Evolutionary conservation across 768 basidiomycete species (phyloP).

Genomic region (Auricularia sp.): DNA sequence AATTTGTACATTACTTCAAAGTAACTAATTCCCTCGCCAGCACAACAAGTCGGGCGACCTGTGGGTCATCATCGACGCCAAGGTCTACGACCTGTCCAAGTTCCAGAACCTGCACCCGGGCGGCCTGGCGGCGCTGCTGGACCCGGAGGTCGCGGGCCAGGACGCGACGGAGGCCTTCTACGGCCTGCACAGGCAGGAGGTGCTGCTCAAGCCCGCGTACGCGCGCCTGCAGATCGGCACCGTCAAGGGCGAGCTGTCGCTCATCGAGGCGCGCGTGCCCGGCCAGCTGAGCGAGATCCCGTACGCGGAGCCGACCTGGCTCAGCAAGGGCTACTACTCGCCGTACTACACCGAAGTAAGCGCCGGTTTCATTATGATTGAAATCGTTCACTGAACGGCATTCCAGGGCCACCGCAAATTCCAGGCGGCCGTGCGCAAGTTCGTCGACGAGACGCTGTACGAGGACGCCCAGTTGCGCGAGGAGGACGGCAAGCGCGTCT

Average conservation of each 20-base stretch:
- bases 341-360: constrained; percentile 59
- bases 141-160: constrained; percentile 69
- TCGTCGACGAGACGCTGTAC: constrained; percentile 59
- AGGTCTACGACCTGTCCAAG: constrained; percentile 73
- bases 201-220: constrained; percentile 67
- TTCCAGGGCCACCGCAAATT: constrained; percentile 49
- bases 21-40: constrained; percentile 21
- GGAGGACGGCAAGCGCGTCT: constrained; percentile 85
- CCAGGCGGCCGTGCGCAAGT: constrained; percentile 49
- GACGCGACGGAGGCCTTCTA: constrained; percentile 86
- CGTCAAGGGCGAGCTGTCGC: constrained; percentile 49
- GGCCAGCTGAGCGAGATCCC: constrained; percentile 69
- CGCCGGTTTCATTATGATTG: constrained; percentile 23
- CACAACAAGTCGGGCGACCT: constrained; percentile 75
- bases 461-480: constrained; percentile 48
- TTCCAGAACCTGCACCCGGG: constrained; percentile 81
- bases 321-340: constrained; percentile 55
- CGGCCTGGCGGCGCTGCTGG: constrained; percentile 66
- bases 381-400: constrained; percentile 5
- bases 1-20: neutral
- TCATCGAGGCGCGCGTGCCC: constrained; percentile 35
- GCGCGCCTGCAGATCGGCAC: constrained; percentile 64
- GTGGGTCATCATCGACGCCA: constrained; percentile 77
- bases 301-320: constrained; percentile 83
- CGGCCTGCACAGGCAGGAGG: constrained; percentile 77